These are phyloP conservation scores for Neurospora sp. DNA, from an alignment of 495 filamentous ascomycete species.

Conservation along the genomic window DNA sequence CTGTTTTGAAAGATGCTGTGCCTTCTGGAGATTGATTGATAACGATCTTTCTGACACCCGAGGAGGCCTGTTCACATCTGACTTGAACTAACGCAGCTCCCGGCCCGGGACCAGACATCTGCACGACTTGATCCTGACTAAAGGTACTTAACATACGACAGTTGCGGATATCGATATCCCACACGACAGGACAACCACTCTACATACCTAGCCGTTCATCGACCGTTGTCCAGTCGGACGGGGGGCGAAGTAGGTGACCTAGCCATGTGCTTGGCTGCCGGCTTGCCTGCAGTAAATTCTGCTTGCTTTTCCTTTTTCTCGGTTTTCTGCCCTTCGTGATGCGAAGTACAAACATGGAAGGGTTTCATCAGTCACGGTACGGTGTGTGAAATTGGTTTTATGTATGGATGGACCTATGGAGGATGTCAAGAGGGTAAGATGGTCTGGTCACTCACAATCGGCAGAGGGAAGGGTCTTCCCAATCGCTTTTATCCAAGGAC, in stretches of 20 bases:
- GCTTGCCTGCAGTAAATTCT: not conserved
- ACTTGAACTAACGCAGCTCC: not conserved
- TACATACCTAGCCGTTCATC: not conserved
- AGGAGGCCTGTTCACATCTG: not conserved
- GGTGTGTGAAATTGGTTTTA: not conserved
- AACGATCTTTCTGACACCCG: not conserved
- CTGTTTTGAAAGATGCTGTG: not conserved
- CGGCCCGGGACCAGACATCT: not conserved
- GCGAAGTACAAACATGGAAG: not conserved
- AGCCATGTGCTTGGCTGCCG: not conserved
- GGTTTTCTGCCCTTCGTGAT: not conserved
- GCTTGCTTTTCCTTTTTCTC: not conserved
- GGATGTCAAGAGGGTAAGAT: not conserved
- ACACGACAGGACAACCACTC: not conserved
- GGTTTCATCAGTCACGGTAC: not conserved
- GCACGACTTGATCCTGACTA: not conserved
- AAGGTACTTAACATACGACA: not conserved
- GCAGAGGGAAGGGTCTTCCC: not conserved
- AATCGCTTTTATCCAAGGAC: not conserved
- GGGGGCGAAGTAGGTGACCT: not conserved
- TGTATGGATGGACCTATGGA: not conserved
- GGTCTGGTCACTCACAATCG: not conserved
- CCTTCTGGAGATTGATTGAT: not conserved
- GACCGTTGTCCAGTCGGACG: not conserved
- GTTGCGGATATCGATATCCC: not conserved